Evolutionary conservation across 1,284 basidiomycete genomes (phyloP).

Genomic region (Trametes polyzona): DNA sequence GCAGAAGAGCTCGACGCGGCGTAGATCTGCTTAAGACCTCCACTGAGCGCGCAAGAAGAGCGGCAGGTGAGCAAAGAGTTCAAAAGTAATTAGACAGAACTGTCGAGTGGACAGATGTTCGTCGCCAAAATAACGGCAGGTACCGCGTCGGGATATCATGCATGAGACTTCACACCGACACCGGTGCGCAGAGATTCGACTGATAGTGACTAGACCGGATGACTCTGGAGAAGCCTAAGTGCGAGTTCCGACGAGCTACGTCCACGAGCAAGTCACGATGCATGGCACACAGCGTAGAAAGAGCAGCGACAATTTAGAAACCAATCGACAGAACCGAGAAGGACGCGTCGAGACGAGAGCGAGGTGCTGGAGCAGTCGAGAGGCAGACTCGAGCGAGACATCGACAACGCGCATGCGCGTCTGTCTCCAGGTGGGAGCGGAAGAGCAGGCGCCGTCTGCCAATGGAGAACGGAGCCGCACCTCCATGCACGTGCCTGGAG

Average conservation of each 20-base stretch:
- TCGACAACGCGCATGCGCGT: too few relatives aligned
- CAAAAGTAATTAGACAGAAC: too few relatives aligned
- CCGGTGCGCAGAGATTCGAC: not conserved
- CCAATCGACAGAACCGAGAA: not conserved
- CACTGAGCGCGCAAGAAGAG: too few relatives aligned
- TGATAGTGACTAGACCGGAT: not conserved
- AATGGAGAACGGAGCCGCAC: not conserved
- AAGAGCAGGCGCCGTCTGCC: conserved; percentile 1
- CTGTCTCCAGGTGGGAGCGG: not conserved
- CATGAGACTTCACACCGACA: not conserved
- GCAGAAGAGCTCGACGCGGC: not conserved
- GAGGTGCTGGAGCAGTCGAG: conserved; percentile 7
- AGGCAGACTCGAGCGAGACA: not conserved
- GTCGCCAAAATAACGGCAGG: too few relatives aligned
- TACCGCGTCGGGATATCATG: too few relatives aligned
- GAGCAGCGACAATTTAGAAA: not conserved
- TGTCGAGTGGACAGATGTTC: too few relatives aligned
- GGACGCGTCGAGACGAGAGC: not conserved
- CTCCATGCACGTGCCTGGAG: conserved; percentile 19
- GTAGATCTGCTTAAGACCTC: too few relatives aligned
- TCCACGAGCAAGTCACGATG: too few relatives aligned
- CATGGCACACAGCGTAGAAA: too few relatives aligned
- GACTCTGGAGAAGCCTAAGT: not conserved
- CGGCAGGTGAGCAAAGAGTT: too few relatives aligned
- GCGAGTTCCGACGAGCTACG: too few relatives aligned